Percentiles rank a stretch among this genome's conserved stretches.
phyloP scores from a whole-genome alignment of 2,329 filamentous ascomycete genomes.

The Lasiodiplodia theobromae region DNA sequence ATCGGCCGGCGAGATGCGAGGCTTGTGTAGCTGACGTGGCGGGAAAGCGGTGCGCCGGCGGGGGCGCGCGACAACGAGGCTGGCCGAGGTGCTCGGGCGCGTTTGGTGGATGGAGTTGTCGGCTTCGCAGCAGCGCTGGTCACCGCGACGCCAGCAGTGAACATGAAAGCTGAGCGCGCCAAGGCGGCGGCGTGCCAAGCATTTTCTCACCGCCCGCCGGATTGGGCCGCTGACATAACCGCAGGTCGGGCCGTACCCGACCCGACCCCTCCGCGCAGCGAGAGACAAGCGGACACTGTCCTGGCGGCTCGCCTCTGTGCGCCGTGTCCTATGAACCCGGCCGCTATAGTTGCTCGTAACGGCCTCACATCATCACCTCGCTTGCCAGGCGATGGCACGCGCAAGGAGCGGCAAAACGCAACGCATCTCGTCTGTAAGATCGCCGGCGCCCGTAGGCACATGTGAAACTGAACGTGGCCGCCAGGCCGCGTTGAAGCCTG shows the following conservation, averaged over 20 bases:
- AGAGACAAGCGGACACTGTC: neutral
- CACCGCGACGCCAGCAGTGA: conserved; percentile 6
- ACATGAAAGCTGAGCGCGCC: conserved; percentile 23
- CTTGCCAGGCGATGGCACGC: conserved; percentile 20
- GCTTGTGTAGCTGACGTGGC: conserved; percentile 20
- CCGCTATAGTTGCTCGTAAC: conserved; percentile 10
- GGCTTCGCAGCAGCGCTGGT: conserved; percentile 15
- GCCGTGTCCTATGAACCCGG: conserved; percentile 1
- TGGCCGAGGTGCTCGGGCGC: neutral
- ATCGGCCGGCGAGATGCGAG: conserved; percentile 11
- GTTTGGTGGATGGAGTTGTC: conserved; percentile 11
- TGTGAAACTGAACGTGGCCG: conserved; percentile 26
- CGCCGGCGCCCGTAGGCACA: conserved; percentile 14
- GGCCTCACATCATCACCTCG: conserved; percentile 16
- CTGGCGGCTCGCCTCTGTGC: neutral
- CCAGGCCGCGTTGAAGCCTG: conserved; percentile 16
- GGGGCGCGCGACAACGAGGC: conserved; percentile 4
- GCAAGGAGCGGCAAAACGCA: conserved; percentile 21
- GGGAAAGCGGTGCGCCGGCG: conserved; percentile 1
- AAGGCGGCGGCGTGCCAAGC: conserved; percentile 7
- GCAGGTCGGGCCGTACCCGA: neutral
- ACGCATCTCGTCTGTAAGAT: conserved; percentile 21
- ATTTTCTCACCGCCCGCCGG: conserved; percentile 14
- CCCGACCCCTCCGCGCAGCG: neutral
- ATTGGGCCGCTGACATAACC: conserved; percentile 9